These are phyloP conservation scores for Auxenochlorella pyrenoidosa DNA, from an alignment of 139 green algal genomes.

Conservation along the genomic window DNA sequence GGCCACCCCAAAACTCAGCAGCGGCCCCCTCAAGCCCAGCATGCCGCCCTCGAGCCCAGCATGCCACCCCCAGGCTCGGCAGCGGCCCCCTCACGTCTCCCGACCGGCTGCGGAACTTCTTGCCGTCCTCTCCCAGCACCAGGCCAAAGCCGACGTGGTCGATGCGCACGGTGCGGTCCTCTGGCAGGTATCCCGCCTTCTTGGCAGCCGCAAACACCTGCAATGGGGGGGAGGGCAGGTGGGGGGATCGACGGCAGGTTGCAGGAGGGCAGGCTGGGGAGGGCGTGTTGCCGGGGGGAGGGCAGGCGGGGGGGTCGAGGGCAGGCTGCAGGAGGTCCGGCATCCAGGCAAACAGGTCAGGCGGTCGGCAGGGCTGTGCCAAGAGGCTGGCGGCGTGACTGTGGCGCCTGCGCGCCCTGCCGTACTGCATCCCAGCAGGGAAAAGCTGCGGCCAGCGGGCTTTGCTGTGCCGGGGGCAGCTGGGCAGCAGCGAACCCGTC, in stretches of 20 bases:
- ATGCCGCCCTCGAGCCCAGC: too few species aligned
- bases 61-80: not conserved
- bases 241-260: not conserved
- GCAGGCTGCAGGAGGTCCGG: too few species aligned
- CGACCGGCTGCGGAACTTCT: slow-evolving; percentile 81
- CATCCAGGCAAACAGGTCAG: too few species aligned
- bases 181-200: slow-evolving; percentile 74
- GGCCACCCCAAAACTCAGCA: too few species aligned
- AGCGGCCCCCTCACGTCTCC: slow-evolving; percentile 53
- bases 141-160: slow-evolving; percentile 97
- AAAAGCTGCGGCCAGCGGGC: too few species aligned
- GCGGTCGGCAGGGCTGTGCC: not conserved
- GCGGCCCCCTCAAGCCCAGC: too few species aligned
- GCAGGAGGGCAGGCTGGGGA: not conserved
- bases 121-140: slow-evolving; percentile 97
- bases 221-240: not conserved
- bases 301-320: too few species aligned
- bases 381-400: too few species aligned
- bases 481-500: not conserved
- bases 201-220: slow-evolving; percentile 84
- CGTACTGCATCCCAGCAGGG: too few species aligned
- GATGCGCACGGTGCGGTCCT: slow-evolving; percentile 59
- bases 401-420: not conserved
- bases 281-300: too few species aligned
- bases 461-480: too few species aligned